Evolutionary conservation across 768 basidiomycete genomes (phyloP).

Genomic region (Neoboletus subvelutipes): DNA sequence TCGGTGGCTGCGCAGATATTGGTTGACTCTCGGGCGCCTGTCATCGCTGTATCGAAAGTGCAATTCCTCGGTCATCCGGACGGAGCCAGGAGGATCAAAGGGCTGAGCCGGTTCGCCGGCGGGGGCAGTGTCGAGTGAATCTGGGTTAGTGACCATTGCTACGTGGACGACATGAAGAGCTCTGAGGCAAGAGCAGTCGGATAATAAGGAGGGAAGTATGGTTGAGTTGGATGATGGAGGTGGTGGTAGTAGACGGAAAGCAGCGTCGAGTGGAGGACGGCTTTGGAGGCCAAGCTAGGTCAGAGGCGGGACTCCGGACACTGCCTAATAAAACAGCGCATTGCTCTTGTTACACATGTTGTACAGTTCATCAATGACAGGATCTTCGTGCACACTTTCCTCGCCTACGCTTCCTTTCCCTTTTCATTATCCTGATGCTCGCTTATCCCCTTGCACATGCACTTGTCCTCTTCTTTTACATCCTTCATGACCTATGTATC

Average conservation of each 20-base stretch:
- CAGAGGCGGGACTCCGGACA: constrained; percentile 28
- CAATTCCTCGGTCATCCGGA: constrained; percentile 49
- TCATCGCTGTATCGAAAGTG: constrained; percentile 41
- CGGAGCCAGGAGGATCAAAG: constrained; percentile 43
- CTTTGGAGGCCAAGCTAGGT: constrained; percentile 13
- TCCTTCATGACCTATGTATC: constrained; percentile 46
- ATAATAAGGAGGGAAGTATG: constrained; percentile 13
- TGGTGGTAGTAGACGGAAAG: constrained; percentile 24
- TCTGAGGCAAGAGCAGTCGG: constrained; percentile 5
- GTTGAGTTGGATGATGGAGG: constrained; percentile 30
- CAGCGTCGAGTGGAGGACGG: constrained; percentile 16
- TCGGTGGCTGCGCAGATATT: constrained; percentile 73
- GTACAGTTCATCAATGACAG: constrained; percentile 1
- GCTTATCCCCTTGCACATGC: constrained; percentile 33
- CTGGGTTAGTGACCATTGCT: constrained; percentile 25
- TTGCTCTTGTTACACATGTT: constrained; percentile 17
- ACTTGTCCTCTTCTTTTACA: constrained; percentile 51
- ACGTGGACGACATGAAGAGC: constrained; percentile 29
- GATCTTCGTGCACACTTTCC: constrained; percentile 8
- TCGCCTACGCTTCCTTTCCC: constrained; percentile 9
- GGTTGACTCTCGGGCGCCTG: constrained; percentile 66
- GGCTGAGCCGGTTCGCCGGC: constrained; percentile 37
- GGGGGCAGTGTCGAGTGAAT: constrained; percentile 28
- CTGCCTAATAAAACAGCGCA: constrained; percentile 23
- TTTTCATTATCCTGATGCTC: constrained; percentile 15